These are phyloP conservation scores for Lunularia cruciata DNA, from an alignment of 225 moss, liverwort and hornwort species.

Conservation along the genomic window DNA sequence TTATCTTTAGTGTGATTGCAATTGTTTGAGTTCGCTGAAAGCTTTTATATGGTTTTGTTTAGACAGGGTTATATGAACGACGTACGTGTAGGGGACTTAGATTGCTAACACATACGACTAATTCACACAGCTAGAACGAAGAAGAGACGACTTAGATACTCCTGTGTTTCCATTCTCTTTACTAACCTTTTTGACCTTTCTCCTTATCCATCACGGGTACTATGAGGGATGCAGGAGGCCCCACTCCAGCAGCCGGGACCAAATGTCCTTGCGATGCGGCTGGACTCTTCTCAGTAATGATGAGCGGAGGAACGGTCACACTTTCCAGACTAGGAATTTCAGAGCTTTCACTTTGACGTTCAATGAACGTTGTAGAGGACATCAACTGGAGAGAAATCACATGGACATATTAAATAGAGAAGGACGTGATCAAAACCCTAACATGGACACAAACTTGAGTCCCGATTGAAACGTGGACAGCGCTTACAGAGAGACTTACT, in stretches of 20 bases:
- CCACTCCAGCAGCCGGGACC: slow-evolving; percentile 13
- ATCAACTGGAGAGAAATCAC: slow-evolving; percentile 26
- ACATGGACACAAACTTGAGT: not conserved
- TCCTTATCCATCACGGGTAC: slow-evolving; percentile 2
- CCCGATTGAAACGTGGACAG: not conserved
- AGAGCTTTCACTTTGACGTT: slow-evolving; percentile 18
- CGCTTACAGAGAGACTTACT: not conserved
- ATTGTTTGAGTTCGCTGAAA: too few relatives aligned
- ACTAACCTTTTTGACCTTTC: slow-evolving; percentile 21
- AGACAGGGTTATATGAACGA: too few relatives aligned
- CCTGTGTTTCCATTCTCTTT: not conserved
- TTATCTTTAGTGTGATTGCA: too few relatives aligned
- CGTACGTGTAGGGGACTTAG: too few relatives aligned
- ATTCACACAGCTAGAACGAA: not conserved
- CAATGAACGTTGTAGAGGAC: slow-evolving; percentile 27
- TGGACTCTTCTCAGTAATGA: not conserved
- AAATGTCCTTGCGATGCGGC: not conserved
- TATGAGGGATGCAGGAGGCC: not conserved
- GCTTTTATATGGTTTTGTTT: too few relatives aligned
- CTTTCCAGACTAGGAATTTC: slow-evolving; percentile 16
- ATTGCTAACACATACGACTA: not conserved
- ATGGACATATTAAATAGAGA: slow-evolving; percentile 5
- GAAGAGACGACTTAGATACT: not conserved
- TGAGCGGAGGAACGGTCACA: not conserved
- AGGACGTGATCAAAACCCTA: not conserved